phyloP scores from a whole-genome alignment of 2,329 filamentous ascomycete genomes.

The Ophiostoma sp. region DNA sequence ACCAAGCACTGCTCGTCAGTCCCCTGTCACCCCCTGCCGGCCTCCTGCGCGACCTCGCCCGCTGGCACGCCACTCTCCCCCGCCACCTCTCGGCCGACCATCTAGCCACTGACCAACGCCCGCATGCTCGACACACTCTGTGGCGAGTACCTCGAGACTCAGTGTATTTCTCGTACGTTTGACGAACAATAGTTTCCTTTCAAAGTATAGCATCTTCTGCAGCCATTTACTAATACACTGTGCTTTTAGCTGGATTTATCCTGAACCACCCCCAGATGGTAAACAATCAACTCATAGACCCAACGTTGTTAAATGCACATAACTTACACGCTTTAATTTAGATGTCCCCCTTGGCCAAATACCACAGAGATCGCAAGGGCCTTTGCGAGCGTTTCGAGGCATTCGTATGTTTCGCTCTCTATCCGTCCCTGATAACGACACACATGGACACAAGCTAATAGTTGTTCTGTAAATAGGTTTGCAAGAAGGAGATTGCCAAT shows the following conservation, averaged over 20 bases:
- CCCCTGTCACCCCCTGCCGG: constrained; percentile 44
- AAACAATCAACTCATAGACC: constrained; percentile 43
- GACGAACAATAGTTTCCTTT: neutral
- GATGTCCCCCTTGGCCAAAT: constrained; percentile 97
- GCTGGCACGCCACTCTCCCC: constrained; percentile 42
- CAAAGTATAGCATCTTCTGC: neutral
- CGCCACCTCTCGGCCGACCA: constrained; percentile 35
- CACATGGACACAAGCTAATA: neutral
- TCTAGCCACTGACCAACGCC: constrained; percentile 77
- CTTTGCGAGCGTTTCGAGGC: constrained; percentile 97
- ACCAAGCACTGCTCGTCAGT: constrained; percentile 36
- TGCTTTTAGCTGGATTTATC: constrained; percentile 29
- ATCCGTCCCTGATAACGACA: neutral
- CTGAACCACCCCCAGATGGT: constrained; percentile 33
- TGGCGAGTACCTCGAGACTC: constrained; percentile 93
- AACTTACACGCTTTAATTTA: constrained; percentile 34
- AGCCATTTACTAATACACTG: constrained; percentile 5
- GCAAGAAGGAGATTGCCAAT: constrained; percentile 96
- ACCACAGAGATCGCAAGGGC: constrained; percentile 76
- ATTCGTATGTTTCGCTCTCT: constrained; percentile 50
- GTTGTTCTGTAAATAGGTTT: constrained; percentile 51
- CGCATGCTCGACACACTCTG: constrained; percentile 95
- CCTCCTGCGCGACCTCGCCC: constrained; percentile 41
- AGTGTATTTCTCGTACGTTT: constrained; percentile 50
- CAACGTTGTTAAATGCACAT: constrained; percentile 39